Conservation (phyloP, 1,284 basidiomycete genomes). For the Termitomyces sp. region DNA sequence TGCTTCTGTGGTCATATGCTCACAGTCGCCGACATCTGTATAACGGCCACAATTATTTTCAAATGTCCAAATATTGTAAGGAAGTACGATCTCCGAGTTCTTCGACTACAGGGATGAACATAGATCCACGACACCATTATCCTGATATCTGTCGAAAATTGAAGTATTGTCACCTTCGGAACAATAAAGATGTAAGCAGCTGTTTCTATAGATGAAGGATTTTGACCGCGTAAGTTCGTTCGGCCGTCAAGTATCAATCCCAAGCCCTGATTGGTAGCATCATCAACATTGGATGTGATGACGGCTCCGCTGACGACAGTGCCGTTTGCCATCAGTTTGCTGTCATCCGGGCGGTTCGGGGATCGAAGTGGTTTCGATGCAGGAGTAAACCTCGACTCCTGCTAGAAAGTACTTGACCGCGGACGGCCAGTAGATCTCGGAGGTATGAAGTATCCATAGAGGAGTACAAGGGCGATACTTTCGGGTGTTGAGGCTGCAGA, state of each 20-base stretch:
- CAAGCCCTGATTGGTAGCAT: slow-evolving; percentile 10
- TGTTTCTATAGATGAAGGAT: slow-evolving; percentile 12
- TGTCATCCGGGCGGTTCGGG: too few species aligned
- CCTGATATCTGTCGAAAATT: too few species aligned
- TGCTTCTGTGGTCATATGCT: slow-evolving; percentile 18
- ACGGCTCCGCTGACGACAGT: slow-evolving; percentile 11
- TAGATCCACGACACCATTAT: slow-evolving; percentile 16
- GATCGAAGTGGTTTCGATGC: too few species aligned
- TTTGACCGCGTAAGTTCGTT: slow-evolving; percentile 15
- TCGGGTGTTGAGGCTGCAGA: too few species aligned
- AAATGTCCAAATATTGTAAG: too few species aligned
- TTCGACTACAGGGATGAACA: slow-evolving; percentile 12
- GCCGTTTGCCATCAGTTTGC: slow-evolving; percentile 13
- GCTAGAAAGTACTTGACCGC: slow-evolving; percentile 15
- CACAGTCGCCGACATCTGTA: slow-evolving; percentile 19
- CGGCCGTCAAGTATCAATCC: slow-evolving; percentile 12
- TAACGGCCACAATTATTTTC: too few species aligned
- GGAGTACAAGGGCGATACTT: slow-evolving; percentile 16
- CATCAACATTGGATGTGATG: slow-evolving; percentile 9
- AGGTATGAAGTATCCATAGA: slow-evolving; percentile 15
- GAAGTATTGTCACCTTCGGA: too few species aligned
- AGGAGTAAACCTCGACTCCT: slow-evolving; percentile 17
- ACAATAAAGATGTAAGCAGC: slow-evolving; percentile 15
- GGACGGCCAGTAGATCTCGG: slow-evolving; percentile 17
- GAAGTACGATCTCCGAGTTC: slow-evolving; percentile 16